Conservation (phyloP, 495 filamentous ascomycete genomes). For the Aspergillus panamensis region DNA sequence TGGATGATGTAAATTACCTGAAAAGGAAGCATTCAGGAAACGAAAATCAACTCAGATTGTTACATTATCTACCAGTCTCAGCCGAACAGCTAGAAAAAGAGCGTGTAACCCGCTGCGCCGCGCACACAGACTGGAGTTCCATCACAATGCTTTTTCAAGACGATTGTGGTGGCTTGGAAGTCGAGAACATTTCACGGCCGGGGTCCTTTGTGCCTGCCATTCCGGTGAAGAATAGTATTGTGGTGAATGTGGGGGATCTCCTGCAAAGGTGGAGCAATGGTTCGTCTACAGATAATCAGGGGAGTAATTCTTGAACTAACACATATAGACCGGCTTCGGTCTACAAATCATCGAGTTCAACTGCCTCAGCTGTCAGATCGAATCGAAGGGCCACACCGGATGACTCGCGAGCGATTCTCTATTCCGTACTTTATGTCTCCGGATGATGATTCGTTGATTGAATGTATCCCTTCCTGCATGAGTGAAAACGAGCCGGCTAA, state of each 20-base stretch:
- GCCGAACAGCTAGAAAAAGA: constrained; percentile 43
- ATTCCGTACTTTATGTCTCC: constrained; percentile 62
- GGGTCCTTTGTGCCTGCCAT: constrained; percentile 52
- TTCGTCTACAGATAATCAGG: constrained; percentile 22
- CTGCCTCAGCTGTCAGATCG: constrained; percentile 38
- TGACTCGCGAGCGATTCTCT: constrained; percentile 54
- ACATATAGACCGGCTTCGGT: constrained; percentile 46
- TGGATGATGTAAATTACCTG: constrained; percentile 50
- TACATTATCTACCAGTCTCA: constrained; percentile 63
- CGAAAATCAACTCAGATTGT: constrained; percentile 60
- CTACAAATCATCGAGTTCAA: constrained; percentile 54
- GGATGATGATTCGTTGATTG: constrained; percentile 51
- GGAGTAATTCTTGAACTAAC: not conserved
- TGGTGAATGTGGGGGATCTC: constrained; percentile 60
- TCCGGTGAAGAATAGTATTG: constrained; percentile 48
- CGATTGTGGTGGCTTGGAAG: constrained; percentile 50
- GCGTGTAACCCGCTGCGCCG: constrained; percentile 49
- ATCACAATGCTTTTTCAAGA: constrained; percentile 53
- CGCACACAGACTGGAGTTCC: constrained; percentile 51
- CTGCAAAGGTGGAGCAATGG: constrained; percentile 61
- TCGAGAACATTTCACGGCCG: constrained; percentile 50
- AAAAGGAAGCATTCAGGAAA: constrained; percentile 51
- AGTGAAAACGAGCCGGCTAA: constrained; percentile 39
- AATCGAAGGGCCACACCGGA: constrained; percentile 35
- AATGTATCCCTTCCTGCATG: constrained; percentile 52